These are phyloP conservation scores for Bothriochloa decipiens DNA, from an alignment of 176 grass and related monocot species.

Conservation along the genomic window DNA sequence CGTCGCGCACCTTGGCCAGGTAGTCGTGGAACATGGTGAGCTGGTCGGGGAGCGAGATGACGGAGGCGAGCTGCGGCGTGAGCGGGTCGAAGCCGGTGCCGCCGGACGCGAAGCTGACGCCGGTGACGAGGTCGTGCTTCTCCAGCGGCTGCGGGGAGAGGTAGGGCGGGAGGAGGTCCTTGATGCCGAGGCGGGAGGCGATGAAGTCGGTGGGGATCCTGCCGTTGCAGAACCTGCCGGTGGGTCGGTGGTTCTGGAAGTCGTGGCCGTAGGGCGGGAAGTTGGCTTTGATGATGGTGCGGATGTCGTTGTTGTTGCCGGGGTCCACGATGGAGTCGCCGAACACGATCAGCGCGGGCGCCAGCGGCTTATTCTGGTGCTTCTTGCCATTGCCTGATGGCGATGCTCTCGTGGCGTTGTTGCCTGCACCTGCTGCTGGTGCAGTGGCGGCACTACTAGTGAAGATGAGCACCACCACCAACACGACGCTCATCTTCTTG, in stretches of 20 bases:
- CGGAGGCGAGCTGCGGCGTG: slow-evolving; percentile 50
- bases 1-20: slow-evolving; percentile 44
- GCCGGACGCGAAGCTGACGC: slow-evolving; percentile 84
- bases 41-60: slow-evolving; percentile 61
- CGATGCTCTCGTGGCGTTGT: neutral
- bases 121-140: slow-evolving; percentile 55
- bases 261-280: slow-evolving; percentile 70
- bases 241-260: slow-evolving; percentile 51
- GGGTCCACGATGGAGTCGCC: slow-evolving; percentile 81
- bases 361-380: neutral
- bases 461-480: no score
- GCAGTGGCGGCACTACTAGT: no score
- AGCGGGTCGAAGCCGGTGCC: slow-evolving; percentile 77
- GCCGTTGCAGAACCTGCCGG: slow-evolving; percentile 81
- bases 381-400: neutral
- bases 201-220: slow-evolving; percentile 69
- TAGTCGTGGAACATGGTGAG: slow-evolving; percentile 68
- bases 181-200: slow-evolving; percentile 63
- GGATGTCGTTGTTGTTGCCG: slow-evolving; percentile 70
- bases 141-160: slow-evolving; percentile 50
- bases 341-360: slow-evolving; percentile 61
- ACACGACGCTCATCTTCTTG: no score
- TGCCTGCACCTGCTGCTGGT: no score
- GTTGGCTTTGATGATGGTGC: slow-evolving; percentile 62
- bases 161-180: slow-evolving; percentile 71